These are phyloP conservation scores for Inga oerstediana DNA, from an alignment of 306 rosid species.

Conservation along the genomic window DNA sequence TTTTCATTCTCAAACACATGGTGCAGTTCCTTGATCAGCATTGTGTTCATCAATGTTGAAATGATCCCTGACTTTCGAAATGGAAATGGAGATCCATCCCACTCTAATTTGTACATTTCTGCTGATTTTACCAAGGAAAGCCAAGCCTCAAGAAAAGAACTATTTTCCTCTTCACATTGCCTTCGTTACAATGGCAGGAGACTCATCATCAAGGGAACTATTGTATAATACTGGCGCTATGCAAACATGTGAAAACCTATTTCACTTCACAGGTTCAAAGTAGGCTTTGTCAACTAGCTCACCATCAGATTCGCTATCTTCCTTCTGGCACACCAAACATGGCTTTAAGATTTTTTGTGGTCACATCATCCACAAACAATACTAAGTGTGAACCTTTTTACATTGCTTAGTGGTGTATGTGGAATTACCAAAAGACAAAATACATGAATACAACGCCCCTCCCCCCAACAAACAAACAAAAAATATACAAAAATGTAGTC, in stretches of 20 bases:
- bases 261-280: constrained; percentile 64
- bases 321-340: not conserved
- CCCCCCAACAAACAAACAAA: no score
- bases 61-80: constrained; percentile 61
- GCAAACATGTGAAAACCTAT: constrained; percentile 62
- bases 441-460: not conserved
- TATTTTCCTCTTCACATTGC: no score
- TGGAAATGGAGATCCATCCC: constrained; percentile 53
- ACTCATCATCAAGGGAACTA: constrained; percentile 42
- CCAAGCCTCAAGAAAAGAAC: constrained; percentile 56
- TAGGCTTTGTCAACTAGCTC: constrained; percentile 48
- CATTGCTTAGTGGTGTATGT: not conserved
- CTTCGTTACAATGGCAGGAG: constrained; percentile 43
- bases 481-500: no score
- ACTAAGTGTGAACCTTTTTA: not conserved
- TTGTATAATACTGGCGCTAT: constrained; percentile 58
- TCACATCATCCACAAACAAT: not conserved
- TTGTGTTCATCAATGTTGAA: constrained; percentile 28
- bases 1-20: constrained; percentile 15
- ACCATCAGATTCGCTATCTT: constrained; percentile 28
- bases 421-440: not conserved
- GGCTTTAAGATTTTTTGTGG: not conserved
- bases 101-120: constrained; percentile 51
- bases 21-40: no score
- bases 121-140: constrained; percentile 58